phyloP scores from a whole-genome alignment of 495 filamentous ascomycete genomes.

The Penicillium roqueforti region DNA sequence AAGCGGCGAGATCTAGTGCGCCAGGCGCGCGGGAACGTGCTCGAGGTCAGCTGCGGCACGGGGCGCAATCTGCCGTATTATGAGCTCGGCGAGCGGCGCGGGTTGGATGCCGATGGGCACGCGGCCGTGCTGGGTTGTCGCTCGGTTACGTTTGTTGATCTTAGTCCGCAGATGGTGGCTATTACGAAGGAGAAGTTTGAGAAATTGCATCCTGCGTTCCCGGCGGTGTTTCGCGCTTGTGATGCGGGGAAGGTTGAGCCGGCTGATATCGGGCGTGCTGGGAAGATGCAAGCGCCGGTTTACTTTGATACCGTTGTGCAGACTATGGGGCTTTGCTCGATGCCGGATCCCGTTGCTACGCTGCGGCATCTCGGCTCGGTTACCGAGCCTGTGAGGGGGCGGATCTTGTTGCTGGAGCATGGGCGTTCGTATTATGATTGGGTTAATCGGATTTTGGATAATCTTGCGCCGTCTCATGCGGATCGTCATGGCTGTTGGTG shows the following conservation, averaged over 20 bases:
- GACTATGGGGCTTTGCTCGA: slow-evolving; percentile 91
- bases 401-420: slow-evolving; percentile 87
- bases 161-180: slow-evolving; percentile 60
- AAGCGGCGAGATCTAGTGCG: slow-evolving; percentile 59
- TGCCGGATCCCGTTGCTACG: slow-evolving; percentile 64
- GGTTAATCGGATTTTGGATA: slow-evolving; percentile 76
- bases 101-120: slow-evolving; percentile 54
- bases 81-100: slow-evolving; percentile 59
- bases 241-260: slow-evolving; percentile 29
- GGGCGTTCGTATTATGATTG: slow-evolving; percentile 72
- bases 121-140: slow-evolving; percentile 41
- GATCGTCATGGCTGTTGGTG: slow-evolving; percentile 91
- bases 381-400: slow-evolving; percentile 51
- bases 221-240: slow-evolving; percentile 43
- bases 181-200: slow-evolving; percentile 57
- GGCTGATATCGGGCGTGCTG: background rate
- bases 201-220: slow-evolving; percentile 43
- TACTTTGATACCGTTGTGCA: slow-evolving; percentile 84
- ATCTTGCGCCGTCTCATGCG: slow-evolving; percentile 71
- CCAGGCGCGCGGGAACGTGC: slow-evolving; percentile 69
- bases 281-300: background rate
- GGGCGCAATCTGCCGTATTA: slow-evolving; percentile 83
- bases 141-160: slow-evolving; percentile 58
- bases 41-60: slow-evolving; percentile 89
- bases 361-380: slow-evolving; percentile 49